Percentiles rank a stretch among this genome's conserved stretches.
These are phyloP conservation scores for Picocystis sp. DNA, from an alignment of 163 green algal species.

Conservation along the genomic window DNA sequence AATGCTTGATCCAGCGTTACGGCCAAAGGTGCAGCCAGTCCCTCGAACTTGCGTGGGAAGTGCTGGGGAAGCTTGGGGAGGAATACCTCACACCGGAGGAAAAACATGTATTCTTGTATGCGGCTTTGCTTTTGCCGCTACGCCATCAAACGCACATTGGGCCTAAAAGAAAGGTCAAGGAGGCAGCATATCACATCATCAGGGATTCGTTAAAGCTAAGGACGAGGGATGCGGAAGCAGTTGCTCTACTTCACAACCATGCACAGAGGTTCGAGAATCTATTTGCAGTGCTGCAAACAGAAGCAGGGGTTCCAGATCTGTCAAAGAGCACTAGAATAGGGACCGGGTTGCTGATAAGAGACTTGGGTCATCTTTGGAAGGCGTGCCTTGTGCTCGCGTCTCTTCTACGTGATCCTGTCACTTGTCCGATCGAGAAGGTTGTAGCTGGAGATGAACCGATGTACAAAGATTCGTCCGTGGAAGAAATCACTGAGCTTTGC, in stretches of 20 bases:
- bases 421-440: background rate
- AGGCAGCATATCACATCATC: background rate
- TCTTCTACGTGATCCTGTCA: background rate
- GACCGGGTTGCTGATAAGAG: background rate
- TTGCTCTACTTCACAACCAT: conserved; percentile 1
- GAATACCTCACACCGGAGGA: background rate
- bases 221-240: conserved; percentile 3
- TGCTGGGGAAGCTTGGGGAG: conserved; percentile 1
- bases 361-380: background rate
- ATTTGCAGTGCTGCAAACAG: background rate
- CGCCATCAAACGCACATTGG: background rate
- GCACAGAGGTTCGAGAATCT: background rate
- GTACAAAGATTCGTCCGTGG: conserved; percentile 1
- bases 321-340: conserved; percentile 5
- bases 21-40: background rate
- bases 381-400: background rate
- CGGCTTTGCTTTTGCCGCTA: conserved; percentile 6
- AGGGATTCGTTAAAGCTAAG: conserved; percentile 7
- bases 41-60: background rate
- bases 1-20: background rate
- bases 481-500: background rate
- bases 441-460: background rate
- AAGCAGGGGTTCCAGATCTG: conserved; percentile 1
- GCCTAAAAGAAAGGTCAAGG: conserved; percentile 2
- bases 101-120: conserved; percentile 3